These are phyloP conservation scores for Clonostachys byssicola DNA, from an alignment of 2,329 filamentous ascomycete species.

Conservation along the genomic window DNA sequence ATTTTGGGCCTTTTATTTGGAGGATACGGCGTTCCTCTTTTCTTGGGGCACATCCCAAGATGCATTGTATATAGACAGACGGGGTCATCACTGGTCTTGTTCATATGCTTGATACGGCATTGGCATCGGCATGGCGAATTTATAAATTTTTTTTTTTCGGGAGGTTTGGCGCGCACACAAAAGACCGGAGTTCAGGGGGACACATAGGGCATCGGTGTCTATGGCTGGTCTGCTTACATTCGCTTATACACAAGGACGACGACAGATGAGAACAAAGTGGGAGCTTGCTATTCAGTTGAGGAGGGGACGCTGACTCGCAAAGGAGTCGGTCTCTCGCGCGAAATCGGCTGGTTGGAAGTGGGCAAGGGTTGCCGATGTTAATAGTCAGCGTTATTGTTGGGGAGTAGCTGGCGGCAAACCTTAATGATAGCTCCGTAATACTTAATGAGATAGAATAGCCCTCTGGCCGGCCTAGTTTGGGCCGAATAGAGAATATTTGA, in stretches of 20 bases:
- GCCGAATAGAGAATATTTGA: too few species aligned
- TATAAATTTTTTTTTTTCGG: slow-evolving; percentile 17
- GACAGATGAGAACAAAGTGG: slow-evolving; percentile 4
- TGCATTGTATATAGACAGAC: slow-evolving; percentile 37
- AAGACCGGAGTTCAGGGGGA: slow-evolving; percentile 36
- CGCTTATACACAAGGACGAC: slow-evolving; percentile 25
- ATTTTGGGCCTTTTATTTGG: background rate
- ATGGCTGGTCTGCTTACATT: slow-evolving; percentile 25
- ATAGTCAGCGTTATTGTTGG: background rate
- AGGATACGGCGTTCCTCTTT: background rate
- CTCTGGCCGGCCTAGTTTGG: too few species aligned
- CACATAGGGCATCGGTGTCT: slow-evolving; percentile 1
- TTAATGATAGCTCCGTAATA: slow-evolving; percentile 11
- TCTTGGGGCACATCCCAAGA: slow-evolving; percentile 3
- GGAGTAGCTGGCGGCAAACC: slow-evolving; percentile 4
- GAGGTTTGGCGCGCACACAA: slow-evolving; percentile 24
- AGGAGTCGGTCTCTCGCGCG: slow-evolving; percentile 1
- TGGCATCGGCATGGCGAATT: slow-evolving; percentile 33
- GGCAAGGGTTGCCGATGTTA: background rate
- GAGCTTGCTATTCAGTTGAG: background rate
- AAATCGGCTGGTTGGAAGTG: background rate
- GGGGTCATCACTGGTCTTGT: slow-evolving; percentile 31
- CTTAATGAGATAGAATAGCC: slow-evolving; percentile 8
- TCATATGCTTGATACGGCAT: slow-evolving; percentile 44
- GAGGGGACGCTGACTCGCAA: background rate